phyloP scores from a whole-genome alignment of 2,329 filamentous ascomycete genomes.

The Ophiocordyceps robertsii region DNA sequence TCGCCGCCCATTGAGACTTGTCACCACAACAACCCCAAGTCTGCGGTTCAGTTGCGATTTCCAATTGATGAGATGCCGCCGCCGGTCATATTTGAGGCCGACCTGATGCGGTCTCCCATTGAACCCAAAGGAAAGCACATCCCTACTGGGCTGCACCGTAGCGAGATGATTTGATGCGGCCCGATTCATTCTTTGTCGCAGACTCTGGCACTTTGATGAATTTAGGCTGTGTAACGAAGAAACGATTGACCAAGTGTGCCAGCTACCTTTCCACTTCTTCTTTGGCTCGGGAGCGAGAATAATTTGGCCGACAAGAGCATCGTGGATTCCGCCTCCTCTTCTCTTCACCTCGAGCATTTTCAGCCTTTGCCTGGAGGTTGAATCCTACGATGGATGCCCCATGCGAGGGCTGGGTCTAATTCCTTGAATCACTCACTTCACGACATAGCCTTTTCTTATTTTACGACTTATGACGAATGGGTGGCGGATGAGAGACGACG shows the following conservation, averaged over 20 bases:
- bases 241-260: too few relatives aligned
- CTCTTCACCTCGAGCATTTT: too few relatives aligned
- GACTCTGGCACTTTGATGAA: too few relatives aligned
- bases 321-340: too few relatives aligned
- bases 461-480: slow-evolving; percentile 6
- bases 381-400: too few relatives aligned
- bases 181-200: too few relatives aligned
- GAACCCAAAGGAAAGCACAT: slow-evolving; percentile 23
- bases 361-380: too few relatives aligned
- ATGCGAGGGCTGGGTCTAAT: too few relatives aligned
- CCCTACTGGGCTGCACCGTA: slow-evolving; percentile 37
- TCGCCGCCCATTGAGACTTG: slow-evolving; percentile 18
- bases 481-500: neutral
- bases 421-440: neutral
- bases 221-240: too few relatives aligned
- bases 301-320: too few relatives aligned
- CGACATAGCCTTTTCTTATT: slow-evolving; percentile 1
- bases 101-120: slow-evolving; percentile 18
- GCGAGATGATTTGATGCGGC: slow-evolving; percentile 37
- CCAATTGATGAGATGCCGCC: slow-evolving; percentile 9
- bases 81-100: slow-evolving; percentile 24
- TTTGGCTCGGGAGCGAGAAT: too few relatives aligned
- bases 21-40: slow-evolving; percentile 26
- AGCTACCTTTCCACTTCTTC: too few relatives aligned
- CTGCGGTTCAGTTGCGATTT: neutral